Evolutionary conservation across 306 rosid species (phyloP).

Genomic region (Trifolium fragiferum): DNA sequence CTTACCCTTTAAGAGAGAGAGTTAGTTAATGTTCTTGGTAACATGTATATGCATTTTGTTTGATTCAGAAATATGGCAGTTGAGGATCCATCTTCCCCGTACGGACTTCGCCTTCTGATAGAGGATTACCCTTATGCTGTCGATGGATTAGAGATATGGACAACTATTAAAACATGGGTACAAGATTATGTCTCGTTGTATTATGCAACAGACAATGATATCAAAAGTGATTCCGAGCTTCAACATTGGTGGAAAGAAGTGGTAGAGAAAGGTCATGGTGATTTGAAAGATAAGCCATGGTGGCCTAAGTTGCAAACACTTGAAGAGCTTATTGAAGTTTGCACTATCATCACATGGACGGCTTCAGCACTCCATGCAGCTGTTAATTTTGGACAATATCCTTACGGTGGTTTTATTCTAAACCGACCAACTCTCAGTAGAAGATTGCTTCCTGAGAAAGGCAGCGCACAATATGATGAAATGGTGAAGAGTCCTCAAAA

Average conservation of each 20-base stretch:
- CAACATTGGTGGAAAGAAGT: constrained; percentile 86
- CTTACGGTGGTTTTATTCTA: constrained; percentile 68
- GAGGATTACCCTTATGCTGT: constrained; percentile 86
- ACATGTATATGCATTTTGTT: constrained; percentile 32
- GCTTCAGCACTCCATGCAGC: constrained; percentile 85
- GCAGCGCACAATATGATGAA: constrained; percentile 58
- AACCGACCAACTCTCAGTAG: constrained; percentile 66
- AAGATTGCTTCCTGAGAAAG: constrained; percentile 61
- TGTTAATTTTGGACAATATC: constrained; percentile 78
- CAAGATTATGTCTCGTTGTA: constrained; percentile 64
- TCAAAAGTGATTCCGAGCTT: constrained; percentile 60
- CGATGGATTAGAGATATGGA: constrained; percentile 84
- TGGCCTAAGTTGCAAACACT: constrained; percentile 74
- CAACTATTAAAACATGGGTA: constrained; percentile 68
- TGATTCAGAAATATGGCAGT: constrained; percentile 71
- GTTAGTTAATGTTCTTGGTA: too few species aligned
- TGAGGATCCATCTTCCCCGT: constrained; percentile 56
- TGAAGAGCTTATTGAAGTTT: constrained; percentile 58
- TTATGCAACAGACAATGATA: constrained; percentile 54
- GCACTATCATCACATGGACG: constrained; percentile 70
- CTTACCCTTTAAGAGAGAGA: too few species aligned
- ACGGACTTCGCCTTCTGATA: constrained; percentile 63
- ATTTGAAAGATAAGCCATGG: constrained; percentile 72
- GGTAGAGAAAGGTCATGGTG: constrained; percentile 68
- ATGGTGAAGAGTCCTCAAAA: constrained; percentile 58